Conservation (phyloP, 1,139 yeast species). For the Diutina rugosa region DNA sequence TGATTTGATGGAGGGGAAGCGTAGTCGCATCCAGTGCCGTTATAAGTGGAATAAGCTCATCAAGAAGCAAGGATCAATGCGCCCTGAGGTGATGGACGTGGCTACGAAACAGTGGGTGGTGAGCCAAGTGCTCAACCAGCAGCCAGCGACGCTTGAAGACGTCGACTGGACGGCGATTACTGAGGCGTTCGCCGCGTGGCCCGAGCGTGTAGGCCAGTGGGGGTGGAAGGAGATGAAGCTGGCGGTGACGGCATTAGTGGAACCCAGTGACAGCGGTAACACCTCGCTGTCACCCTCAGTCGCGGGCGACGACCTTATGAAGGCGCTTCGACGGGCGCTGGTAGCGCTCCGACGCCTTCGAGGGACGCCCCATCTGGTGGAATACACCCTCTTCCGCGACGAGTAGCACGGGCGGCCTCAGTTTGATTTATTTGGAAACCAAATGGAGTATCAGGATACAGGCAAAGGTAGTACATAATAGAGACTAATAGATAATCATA, state of each 20-base stretch:
- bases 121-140: neutral
- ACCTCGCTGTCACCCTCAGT: neutral
- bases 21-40: conserved; percentile 88
- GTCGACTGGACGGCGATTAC: neutral
- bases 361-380: neutral
- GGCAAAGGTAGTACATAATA: neutral
- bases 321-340: neutral
- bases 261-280: neutral
- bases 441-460: neutral
- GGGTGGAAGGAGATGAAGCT: neutral
- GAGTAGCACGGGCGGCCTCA: neutral
- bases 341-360: neutral
- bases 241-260: neutral
- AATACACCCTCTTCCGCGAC: neutral
- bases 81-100: conserved; percentile 36
- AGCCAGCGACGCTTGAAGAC: neutral
- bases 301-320: neutral
- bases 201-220: neutral
- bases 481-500: neutral
- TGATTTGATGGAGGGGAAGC: conserved; percentile 75
- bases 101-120: conserved; percentile 48
- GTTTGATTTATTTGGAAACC: neutral
- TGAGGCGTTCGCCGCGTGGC: neutral
- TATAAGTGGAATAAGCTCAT: conserved; percentile 84
- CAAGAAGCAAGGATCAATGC: conserved; percentile 42